Percentiles rank a stretch among this genome's conserved stretches.
These are phyloP conservation scores for Metrosideros polymorpha DNA, from an alignment of 441 rosid species.

Conservation along the genomic window DNA sequence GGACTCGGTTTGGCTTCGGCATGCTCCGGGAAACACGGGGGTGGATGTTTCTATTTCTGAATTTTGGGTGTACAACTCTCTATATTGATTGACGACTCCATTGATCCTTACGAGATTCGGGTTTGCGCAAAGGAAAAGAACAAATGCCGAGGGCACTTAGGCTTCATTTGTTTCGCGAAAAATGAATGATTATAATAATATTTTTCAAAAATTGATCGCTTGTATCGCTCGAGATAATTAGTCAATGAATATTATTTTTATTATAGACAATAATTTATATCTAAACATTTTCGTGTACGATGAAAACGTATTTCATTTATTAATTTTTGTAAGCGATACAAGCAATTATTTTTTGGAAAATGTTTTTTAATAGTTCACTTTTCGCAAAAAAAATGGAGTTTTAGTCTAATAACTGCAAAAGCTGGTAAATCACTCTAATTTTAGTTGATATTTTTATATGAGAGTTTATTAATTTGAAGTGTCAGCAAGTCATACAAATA, in stretches of 20 bases:
- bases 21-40: not conserved
- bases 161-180: too few species aligned
- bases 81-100: not conserved
- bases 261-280: too few species aligned
- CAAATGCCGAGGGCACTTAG: not conserved
- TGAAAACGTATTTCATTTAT: too few species aligned
- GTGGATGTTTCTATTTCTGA: not conserved
- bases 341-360: too few species aligned
- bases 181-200: too few species aligned
- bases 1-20: not conserved
- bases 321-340: too few species aligned
- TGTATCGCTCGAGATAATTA: too few species aligned
- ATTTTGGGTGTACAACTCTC: not conserved
- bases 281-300: too few species aligned
- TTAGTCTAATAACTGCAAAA: not conserved
- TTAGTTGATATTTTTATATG: not conserved
- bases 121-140: not conserved
- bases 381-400: too few species aligned
- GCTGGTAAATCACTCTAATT: not conserved
- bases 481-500: not conserved
- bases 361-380: too few species aligned
- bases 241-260: too few species aligned
- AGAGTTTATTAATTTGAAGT: not conserved
- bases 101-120: not conserved
- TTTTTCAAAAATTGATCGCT: too few species aligned